A percentile compares a stretch with the other conserved stretches of the same genome.
phyloP scores from a whole-genome alignment of 2,329 filamentous ascomycete genomes.

The Hansfordia pulvinata region DNA sequence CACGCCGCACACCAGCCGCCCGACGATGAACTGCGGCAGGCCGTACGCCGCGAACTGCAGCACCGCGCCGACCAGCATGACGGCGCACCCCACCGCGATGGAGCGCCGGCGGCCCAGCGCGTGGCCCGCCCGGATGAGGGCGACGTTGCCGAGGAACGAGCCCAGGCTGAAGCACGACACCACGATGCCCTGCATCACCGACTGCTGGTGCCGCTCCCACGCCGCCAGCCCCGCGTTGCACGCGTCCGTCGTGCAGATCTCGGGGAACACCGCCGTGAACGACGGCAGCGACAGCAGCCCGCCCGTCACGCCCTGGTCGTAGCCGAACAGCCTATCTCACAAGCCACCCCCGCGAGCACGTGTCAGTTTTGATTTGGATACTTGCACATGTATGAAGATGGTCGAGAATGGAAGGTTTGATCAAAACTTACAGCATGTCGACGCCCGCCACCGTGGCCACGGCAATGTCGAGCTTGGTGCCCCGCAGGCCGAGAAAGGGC shows the following conservation, averaged over 20 bases:
- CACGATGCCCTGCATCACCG: constrained; percentile 22
- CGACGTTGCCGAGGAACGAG: constrained; percentile 20
- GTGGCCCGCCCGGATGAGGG: constrained; percentile 21
- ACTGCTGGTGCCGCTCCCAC: constrained; percentile 16
- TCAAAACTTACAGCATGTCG: too few species aligned
- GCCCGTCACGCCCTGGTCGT: constrained; percentile 25
- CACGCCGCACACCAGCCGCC: constrained; percentile 23
- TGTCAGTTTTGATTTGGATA: too few species aligned
- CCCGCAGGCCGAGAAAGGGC: too few species aligned
- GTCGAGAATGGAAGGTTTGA: too few species aligned
- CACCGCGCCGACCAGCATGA: constrained; percentile 26
- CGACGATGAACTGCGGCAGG: constrained; percentile 26
- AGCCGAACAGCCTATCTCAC: constrained; percentile 27
- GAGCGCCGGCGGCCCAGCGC: constrained; percentile 24
- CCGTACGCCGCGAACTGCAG: constrained; percentile 23
- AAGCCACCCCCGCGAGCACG: too few species aligned
- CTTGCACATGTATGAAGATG: too few species aligned
- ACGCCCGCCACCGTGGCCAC: too few species aligned
- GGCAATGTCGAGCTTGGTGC: too few species aligned
- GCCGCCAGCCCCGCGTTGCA: too few species aligned
- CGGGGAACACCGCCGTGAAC: constrained; percentile 21
- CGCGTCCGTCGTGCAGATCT: constrained; percentile 22
- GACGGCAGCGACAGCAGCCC: constrained; percentile 18
- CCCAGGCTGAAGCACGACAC: constrained; percentile 22
- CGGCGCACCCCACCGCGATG: constrained; percentile 23